Base-by-base conservation (phyloP, 1,284 basidiomycete genomes). In the Puccinia horiana region DNA sequence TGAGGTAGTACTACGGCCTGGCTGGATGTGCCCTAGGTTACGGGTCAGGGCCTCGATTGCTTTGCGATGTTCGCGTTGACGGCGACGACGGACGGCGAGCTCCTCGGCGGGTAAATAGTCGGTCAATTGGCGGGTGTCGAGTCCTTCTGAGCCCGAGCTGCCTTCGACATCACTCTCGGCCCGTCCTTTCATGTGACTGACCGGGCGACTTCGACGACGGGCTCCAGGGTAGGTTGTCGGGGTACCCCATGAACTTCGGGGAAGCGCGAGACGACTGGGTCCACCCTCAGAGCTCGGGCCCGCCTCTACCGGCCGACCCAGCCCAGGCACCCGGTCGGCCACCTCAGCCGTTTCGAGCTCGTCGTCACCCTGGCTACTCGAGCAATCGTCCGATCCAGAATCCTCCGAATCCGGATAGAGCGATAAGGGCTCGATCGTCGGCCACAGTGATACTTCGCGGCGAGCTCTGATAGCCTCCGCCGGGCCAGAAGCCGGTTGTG, bases 331-430 rank as follows among this genome's bases (percentile, higher is more conserved):
- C 14, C 29, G 40, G 42, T 69, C 65, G 9, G 23, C 42, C n/a
- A 44, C 32, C 42, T 69, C 63, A 1, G 35, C 40, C 14, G 63
- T 42, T 37, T 67, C 65, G 8, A 69, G 65, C 42, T 69, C 65
- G 65, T 69, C 65, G 42, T 69, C 65, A 23, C 65, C 65, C 40
- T 44, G 65, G 12, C 40, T 69, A 42, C 65, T 69, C 40, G n/a
- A 44, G 9, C 11, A 2, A 6, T 69, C 65, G 1, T 47, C 65
- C n/a, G 40, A 42, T 0, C n/a, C 65, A 40, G 32, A 32, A 3
- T 69, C 65, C 8, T 73, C 70, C 3, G 70, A 73, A 47, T 54
- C 49, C 12, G 69, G 32, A n/a, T 52, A 32, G 1, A 52, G 20
- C n/a, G 70, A 73, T 18, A 52, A 14, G 1, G 70, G 70, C n/a